Evolutionary conservation across 805 yeast species (phyloP), one percentile per base, ranked within the genome.

Genomic region (Candida argentea): DNA sequence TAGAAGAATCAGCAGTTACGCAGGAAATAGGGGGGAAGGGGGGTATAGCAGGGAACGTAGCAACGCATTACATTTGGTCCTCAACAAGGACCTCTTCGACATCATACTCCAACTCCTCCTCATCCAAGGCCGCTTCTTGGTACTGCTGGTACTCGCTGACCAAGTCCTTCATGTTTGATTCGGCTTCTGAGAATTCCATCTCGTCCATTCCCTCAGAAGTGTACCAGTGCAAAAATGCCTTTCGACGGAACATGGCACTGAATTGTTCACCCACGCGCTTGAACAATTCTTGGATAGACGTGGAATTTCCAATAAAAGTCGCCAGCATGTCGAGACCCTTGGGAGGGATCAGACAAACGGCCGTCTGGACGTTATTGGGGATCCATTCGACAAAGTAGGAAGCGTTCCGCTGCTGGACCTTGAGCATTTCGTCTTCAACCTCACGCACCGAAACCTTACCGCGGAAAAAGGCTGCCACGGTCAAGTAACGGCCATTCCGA

Each of bases 191-290:
- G 58, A 86, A 86, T 63, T 86, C 95, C 67, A 77, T 70, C 62
- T 80, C 93, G 50, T 86, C 95, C 95, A 86, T 86, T 65, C 95
- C 95, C 61, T 86, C 95, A 43, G 78, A 71, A 6, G 91, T 82
- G 62, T 84, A 86, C 95, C 95, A 86, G 60, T 86, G 95, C 62
- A 86, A 76, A 75, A 86, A 86, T 39, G 95, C 95, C 57, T 79
- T 81, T 65, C 91, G 83, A 55, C 83, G 73, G 61, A 81, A 86
- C 95, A 86, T 86, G 36, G 86, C 87, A 43, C 78, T 67, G 61
- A 86, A 86, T 61, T 86, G 95, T 46, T 72, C 84, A 39, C 89
- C 89, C 32, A 83, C 80, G 61, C 95, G 78, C 61, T 76, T 75
- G 63, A 86, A 86, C 48, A 86, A 65, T 57, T 85, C 94, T 63